Conservation (phyloP, 2,329 filamentous ascomycete genomes). For the Lecanoromycetidae sp. region DNA sequence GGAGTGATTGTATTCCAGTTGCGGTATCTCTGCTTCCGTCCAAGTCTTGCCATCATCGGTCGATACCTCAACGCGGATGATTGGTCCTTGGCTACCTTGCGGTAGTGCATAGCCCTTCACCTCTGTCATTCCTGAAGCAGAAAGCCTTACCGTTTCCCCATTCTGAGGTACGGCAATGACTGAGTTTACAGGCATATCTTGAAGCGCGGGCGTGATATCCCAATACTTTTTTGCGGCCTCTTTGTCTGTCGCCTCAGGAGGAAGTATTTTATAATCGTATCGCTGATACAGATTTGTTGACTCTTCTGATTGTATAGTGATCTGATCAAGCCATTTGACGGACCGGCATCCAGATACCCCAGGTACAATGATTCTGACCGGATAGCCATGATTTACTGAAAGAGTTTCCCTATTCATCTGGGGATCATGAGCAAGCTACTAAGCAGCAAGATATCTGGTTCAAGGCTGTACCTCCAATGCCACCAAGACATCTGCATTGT, state of each 20-base stretch:
- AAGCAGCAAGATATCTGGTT: constrained; percentile 11
- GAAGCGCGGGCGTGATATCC: constrained; percentile 38
- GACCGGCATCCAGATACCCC: constrained; percentile 42
- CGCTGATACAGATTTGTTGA: constrained; percentile 46
- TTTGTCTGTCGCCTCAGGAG: constrained; percentile 37
- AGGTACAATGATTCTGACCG: constrained; percentile 40
- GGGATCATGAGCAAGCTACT: constrained; percentile 17
- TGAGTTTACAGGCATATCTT: constrained; percentile 46
- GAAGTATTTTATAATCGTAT: constrained; percentile 48
- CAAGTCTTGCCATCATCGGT: constrained; percentile 39
- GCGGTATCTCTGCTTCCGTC: constrained; percentile 34
- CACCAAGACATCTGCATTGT: constrained; percentile 36
- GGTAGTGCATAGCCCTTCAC: constrained; percentile 47
- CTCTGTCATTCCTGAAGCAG: constrained; percentile 33
- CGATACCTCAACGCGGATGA: constrained; percentile 43
- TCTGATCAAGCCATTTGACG: constrained; percentile 45
- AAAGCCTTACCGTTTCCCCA: constrained; percentile 31
- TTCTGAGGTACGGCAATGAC: constrained; percentile 39
- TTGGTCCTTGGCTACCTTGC: constrained; percentile 40
- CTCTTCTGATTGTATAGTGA: constrained; percentile 40
- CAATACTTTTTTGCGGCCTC: constrained; percentile 43
- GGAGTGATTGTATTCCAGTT: constrained; percentile 20
- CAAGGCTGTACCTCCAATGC: constrained; percentile 33
- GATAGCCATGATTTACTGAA: constrained; percentile 39
- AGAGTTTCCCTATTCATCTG: constrained; percentile 41